A percentile compares a stretch with the other conserved stretches of the same genome.
These are phyloP conservation scores for Alternaria hordeiaustralica DNA, from an alignment of 2,329 filamentous ascomycete species.

Conservation along the genomic window DNA sequence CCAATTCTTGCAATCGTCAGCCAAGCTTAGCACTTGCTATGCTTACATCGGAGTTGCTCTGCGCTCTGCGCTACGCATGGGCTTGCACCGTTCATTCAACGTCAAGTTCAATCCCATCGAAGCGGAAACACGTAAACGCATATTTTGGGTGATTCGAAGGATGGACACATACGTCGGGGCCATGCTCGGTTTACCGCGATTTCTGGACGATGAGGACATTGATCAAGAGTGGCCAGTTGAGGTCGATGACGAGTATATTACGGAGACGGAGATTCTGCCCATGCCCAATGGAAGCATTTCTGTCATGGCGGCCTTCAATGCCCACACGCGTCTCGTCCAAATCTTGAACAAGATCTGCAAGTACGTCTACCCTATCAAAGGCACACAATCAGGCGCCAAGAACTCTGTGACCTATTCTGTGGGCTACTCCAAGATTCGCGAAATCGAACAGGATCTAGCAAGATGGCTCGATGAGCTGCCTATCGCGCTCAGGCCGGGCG, in stretches of 20 bases:
- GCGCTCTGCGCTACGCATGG: slow-evolving; percentile 59
- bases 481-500: slow-evolving; percentile 76
- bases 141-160: slow-evolving; percentile 60
- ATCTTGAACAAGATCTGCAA: slow-evolving; percentile 68
- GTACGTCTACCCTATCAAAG: slow-evolving; percentile 69
- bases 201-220: slow-evolving; percentile 57
- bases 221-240: slow-evolving; percentile 57
- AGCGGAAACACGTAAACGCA: slow-evolving; percentile 57
- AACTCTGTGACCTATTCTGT: slow-evolving; percentile 64
- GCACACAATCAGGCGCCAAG: slow-evolving; percentile 45
- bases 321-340: slow-evolving; percentile 63
- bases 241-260: slow-evolving; percentile 60
- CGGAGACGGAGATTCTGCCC: slow-evolving; percentile 55
- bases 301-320: slow-evolving; percentile 66
- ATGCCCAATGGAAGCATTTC: slow-evolving; percentile 63
- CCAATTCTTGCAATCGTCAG: slow-evolving; percentile 59
- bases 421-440: slow-evolving; percentile 68
- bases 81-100: slow-evolving; percentile 57
- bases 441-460: slow-evolving; percentile 69
- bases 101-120: slow-evolving; percentile 57
- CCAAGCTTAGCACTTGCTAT: slow-evolving; percentile 61
- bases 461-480: slow-evolving; percentile 73
- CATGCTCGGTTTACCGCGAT: slow-evolving; percentile 58
- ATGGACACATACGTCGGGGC: slow-evolving; percentile 62
- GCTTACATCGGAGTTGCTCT: slow-evolving; percentile 60